phyloP scores from a whole-genome alignment of 164 flowering plant species.

The Vitis riparia region DNA sequence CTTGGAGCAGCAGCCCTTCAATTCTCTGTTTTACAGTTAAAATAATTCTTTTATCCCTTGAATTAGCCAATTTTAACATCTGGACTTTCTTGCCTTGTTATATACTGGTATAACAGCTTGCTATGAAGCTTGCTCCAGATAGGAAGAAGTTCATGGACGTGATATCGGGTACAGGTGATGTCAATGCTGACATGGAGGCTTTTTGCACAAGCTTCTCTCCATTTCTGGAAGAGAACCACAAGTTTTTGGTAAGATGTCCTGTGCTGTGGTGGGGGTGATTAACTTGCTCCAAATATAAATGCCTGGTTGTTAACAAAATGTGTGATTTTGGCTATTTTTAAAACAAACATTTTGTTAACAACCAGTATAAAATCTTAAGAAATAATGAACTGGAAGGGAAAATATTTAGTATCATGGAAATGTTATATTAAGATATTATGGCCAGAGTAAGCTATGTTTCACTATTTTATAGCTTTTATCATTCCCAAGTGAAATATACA shows the following conservation, averaged over 20 bases:
- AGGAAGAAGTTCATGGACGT: conserved; percentile 94
- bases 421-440: not conserved
- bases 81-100: not conserved
- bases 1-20: too few species aligned
- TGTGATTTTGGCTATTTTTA: not conserved
- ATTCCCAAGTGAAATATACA: not conserved
- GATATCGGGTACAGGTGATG: conserved; percentile 58
- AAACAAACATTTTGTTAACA: too few species aligned
- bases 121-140: conserved; percentile 94
- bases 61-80: not conserved
- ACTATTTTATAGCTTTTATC: not conserved
- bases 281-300: not conserved
- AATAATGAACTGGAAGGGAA: not conserved
- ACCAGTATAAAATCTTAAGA: not conserved
- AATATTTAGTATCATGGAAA: not conserved
- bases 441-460: not conserved
- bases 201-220: conserved; percentile 70
- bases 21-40: not conserved
- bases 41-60: not conserved
- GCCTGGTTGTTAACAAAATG: conserved; percentile 2
- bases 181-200: conserved; percentile 66
- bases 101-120: conserved; percentile 46
- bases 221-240: conserved; percentile 76
- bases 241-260: conserved; percentile 67
- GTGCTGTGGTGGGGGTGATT: not conserved